Percentiles rank a stretch among this genome's conserved stretches.
Conservation (phyloP, 2,329 filamentous ascomycete genomes). For the Xylariaceae sp. region DNA sequence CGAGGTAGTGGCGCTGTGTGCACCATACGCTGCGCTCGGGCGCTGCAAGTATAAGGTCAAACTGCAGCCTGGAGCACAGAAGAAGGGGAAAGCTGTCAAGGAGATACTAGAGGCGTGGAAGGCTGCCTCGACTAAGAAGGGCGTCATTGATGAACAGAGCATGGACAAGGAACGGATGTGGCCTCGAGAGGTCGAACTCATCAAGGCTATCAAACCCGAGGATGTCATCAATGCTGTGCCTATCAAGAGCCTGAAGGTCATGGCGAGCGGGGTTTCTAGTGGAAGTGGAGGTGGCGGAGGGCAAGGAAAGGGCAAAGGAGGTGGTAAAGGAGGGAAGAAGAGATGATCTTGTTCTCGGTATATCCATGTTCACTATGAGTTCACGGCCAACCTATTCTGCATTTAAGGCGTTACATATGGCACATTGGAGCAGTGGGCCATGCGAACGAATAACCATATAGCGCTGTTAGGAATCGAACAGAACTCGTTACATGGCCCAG, state of each 20-base stretch:
- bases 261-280: conserved; percentile 67
- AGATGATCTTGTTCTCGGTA: conserved; percentile 29
- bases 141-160: conserved; percentile 65
- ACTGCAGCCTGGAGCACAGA: conserved; percentile 85
- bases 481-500: too few species aligned
- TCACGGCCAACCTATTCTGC: background rate
- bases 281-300: conserved; percentile 44
- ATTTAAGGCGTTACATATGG: background rate
- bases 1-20: conserved; percentile 68
- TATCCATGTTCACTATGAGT: background rate
- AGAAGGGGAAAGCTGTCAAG: conserved; percentile 93
- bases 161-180: conserved; percentile 78
- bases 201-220: conserved; percentile 80
- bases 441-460: too few species aligned
- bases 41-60: conserved; percentile 94
- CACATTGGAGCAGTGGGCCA: too few species aligned
- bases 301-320: conserved; percentile 43
- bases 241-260: conserved; percentile 79
- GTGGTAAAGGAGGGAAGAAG: conserved; percentile 51
- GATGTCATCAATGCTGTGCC: conserved; percentile 84
- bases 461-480: too few species aligned
- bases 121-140: conserved; percentile 64
- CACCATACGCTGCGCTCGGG: conserved; percentile 67
- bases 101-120: conserved; percentile 89
- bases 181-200: conserved; percentile 83